These are phyloP conservation scores for Tetrahymena elliotti DNA, from an alignment of 73 alveolate genomes.

Conservation along the genomic window DNA sequence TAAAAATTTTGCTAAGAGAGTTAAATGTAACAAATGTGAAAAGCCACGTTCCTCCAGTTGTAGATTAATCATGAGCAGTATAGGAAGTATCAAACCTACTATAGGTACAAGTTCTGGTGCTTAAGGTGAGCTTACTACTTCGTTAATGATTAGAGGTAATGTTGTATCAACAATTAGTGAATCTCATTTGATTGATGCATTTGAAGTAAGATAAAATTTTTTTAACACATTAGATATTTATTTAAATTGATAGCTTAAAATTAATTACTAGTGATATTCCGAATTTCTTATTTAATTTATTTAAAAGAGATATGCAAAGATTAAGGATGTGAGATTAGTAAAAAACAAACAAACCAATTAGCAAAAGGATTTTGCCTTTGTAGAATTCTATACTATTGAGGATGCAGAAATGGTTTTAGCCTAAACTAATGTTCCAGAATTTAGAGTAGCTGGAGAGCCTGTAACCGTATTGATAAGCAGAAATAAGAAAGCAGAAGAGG, in stretches of 20 bases:
- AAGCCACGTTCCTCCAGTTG: constrained; percentile 25
- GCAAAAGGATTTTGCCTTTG: constrained; percentile 42
- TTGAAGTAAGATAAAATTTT: neutral
- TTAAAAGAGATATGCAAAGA: constrained; percentile 8
- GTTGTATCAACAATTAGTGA: neutral
- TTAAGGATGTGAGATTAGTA: constrained; percentile 31
- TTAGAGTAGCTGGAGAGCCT: neutral
- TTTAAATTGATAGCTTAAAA: no score
- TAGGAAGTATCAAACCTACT: constrained; percentile 18
- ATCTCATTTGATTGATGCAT: neutral
- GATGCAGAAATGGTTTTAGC: constrained; percentile 34
- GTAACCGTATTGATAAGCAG: neutral
- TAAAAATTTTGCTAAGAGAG: constrained; percentile 38
- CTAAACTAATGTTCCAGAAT: neutral
- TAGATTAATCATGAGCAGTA: constrained; percentile 18
- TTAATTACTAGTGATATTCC: neutral
- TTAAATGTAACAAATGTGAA: constrained; percentile 38
- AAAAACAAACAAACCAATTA: constrained; percentile 25
- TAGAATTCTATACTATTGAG: constrained; percentile 31
- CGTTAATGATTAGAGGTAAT: constrained; percentile 36
- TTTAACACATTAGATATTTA: no score
- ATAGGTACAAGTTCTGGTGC: neutral
- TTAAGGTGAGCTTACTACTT: constrained; percentile 5
- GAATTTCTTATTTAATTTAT: constrained; percentile 1
- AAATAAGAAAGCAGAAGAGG: neutral